These are phyloP conservation scores for Lentinula raphanica DNA, from an alignment of 768 basidiomycete species.

Conservation along the genomic window DNA sequence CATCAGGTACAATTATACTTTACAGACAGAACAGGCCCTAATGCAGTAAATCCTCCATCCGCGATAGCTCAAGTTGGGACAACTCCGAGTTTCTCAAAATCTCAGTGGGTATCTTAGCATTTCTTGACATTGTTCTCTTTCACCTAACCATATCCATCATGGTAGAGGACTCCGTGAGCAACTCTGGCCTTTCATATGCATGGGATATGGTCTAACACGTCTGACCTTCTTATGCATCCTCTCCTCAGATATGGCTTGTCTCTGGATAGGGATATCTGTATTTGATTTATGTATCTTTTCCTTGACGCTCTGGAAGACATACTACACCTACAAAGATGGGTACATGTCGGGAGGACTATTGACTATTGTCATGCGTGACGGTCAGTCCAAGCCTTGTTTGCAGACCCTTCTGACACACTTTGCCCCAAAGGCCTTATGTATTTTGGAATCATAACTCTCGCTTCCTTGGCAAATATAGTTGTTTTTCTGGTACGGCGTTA, in stretches of 20 bases:
- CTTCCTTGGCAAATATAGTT: too few species aligned
- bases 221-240: too few species aligned
- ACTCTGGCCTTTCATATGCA: neutral
- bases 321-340: too few species aligned
- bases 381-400: neutral
- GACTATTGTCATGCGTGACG: neutral
- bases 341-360: too few species aligned
- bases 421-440: too few species aligned
- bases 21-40: neutral
- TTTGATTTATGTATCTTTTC: neutral
- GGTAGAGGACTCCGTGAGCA: slow-evolving; percentile 6
- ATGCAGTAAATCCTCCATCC: neutral
- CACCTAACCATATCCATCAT: too few species aligned
- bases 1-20: neutral
- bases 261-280: slow-evolving; percentile 1
- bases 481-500: too few species aligned
- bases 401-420: too few species aligned
- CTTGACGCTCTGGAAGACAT: slow-evolving; percentile 3
- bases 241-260: neutral
- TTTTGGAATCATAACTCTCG: too few species aligned
- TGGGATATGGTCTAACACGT: too few species aligned
- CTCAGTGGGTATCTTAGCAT: neutral
- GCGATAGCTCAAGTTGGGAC: neutral
- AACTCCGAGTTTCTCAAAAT: neutral
- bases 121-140: too few species aligned